phyloP scores from a whole-genome alignment of 768 basidiomycete genomes.

The Trametes cubensis region DNA sequence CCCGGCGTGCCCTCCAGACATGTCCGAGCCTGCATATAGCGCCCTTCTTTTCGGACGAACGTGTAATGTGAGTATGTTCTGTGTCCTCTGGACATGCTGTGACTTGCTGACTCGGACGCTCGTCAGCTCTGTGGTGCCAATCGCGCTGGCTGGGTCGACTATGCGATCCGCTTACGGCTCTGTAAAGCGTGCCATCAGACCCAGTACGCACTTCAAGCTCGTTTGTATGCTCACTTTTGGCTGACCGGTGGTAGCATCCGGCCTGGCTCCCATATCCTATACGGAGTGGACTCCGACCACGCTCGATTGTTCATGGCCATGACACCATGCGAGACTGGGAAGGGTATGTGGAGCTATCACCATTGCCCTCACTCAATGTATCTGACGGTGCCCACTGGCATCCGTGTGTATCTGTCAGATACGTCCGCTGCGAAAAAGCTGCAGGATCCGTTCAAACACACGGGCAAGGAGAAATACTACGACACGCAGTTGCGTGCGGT shows the following conservation, averaged over 20 bases:
- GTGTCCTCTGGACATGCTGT: too few species aligned
- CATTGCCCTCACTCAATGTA: too few species aligned
- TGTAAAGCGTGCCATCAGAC: neutral
- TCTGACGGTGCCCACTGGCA: too few species aligned
- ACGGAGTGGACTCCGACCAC: too few species aligned
- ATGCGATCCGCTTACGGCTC: neutral
- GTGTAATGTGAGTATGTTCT: too few species aligned
- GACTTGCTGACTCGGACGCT: too few species aligned
- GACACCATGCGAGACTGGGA: neutral
- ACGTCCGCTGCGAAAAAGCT: neutral
- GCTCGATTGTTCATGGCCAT: neutral
- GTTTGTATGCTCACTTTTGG: neutral
- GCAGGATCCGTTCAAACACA: neutral
- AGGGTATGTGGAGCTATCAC: neutral
- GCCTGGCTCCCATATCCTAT: neutral
- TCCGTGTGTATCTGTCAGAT: neutral
- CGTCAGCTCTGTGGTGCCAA: neutral
- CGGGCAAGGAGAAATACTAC: neutral
- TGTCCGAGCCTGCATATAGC: too few species aligned
- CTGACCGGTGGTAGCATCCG: neutral
- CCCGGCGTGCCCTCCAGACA: too few species aligned
- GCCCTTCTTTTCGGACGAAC: too few species aligned
- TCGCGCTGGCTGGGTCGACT: neutral
- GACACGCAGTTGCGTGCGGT: neutral
- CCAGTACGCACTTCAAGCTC: neutral